phyloP scores from a whole-genome alignment of 106 monocot species.

The Alisma plantagoaquatica region DNA sequence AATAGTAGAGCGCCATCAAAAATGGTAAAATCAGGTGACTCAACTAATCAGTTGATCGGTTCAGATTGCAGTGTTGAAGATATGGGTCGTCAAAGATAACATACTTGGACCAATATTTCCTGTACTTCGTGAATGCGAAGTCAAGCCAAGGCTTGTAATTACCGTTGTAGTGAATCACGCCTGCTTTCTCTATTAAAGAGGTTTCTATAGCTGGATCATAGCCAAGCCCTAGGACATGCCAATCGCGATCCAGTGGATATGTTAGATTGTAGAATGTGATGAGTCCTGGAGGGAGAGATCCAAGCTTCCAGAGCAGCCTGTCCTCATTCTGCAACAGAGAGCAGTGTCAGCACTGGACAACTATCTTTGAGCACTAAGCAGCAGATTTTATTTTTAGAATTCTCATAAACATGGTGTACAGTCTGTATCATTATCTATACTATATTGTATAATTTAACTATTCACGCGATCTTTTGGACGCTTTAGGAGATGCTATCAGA shows the following conservation, averaged over 20 bases:
- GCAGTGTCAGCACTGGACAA: too few relatives aligned
- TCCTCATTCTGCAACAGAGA: constrained; percentile 38
- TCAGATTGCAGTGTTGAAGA: constrained; percentile 17
- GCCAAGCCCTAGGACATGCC: constrained; percentile 70
- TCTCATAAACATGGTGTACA: too few relatives aligned
- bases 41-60: too few relatives aligned
- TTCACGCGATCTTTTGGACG: too few relatives aligned
- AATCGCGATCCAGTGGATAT: constrained; percentile 44
- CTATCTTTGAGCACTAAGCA: too few relatives aligned
- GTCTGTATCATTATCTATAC: too few relatives aligned
- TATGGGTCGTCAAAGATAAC: constrained; percentile 23
- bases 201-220: constrained; percentile 42
- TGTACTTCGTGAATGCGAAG: constrained; percentile 42
- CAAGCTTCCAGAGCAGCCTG: constrained; percentile 56
- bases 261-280: constrained; percentile 61
- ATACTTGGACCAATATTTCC: constrained; percentile 37
- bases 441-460: too few relatives aligned
- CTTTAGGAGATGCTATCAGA: too few relatives aligned
- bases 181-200: constrained; percentile 28
- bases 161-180: constrained; percentile 60
- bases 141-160: constrained; percentile 75
- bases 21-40: too few relatives aligned
- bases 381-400: too few relatives aligned
- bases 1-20: too few relatives aligned
- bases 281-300: constrained; percentile 54